A percentile compares a stretch with the other conserved stretches of the same genome.
Evolutionary conservation across 371 early-diverging fungal species (phyloP).

Genomic region (Fennellomyces sp.): DNA sequence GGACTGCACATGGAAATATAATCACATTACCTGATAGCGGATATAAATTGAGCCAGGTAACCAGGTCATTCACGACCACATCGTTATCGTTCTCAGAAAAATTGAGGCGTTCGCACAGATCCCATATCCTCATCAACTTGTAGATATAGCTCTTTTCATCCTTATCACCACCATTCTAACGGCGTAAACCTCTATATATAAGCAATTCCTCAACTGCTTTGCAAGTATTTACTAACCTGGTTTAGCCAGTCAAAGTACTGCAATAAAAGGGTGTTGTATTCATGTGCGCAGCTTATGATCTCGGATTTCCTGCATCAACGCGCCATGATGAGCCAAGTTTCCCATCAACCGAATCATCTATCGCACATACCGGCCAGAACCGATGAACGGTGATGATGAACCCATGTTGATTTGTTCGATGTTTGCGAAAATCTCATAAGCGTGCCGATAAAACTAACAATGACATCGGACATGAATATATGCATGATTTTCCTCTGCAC

Average conservation of each 20-base stretch:
- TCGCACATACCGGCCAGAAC: neutral
- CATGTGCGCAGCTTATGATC: neutral
- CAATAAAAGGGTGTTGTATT: neutral
- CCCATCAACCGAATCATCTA: too few relatives aligned
- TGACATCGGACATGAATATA: too few relatives aligned
- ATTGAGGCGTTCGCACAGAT: conserved; percentile 11
- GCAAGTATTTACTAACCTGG: neutral
- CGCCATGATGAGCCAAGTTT: too few relatives aligned
- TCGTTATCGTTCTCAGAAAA: conserved; percentile 7
- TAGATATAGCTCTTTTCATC: neutral
- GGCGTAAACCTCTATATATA: too few relatives aligned
- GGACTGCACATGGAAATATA: neutral
- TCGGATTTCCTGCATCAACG: neutral
- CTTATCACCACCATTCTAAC: conserved; percentile 1
- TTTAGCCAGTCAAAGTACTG: neutral
- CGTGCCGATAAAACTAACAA: neutral
- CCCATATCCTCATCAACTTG: conserved; percentile 8
- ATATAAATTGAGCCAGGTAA: conserved; percentile 15
- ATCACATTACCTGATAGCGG: neutral
- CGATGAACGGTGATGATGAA: neutral
- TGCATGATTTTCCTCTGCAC: too few relatives aligned
- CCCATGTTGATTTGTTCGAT: neutral
- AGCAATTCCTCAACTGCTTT: neutral
- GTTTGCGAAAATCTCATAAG: neutral
- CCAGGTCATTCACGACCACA: neutral